A percentile compares a stretch with the other conserved stretches of the same genome.
Evolutionary conservation across 2,329 filamentous ascomycete species (phyloP).

Genomic region (Microascus cirrosus): DNA sequence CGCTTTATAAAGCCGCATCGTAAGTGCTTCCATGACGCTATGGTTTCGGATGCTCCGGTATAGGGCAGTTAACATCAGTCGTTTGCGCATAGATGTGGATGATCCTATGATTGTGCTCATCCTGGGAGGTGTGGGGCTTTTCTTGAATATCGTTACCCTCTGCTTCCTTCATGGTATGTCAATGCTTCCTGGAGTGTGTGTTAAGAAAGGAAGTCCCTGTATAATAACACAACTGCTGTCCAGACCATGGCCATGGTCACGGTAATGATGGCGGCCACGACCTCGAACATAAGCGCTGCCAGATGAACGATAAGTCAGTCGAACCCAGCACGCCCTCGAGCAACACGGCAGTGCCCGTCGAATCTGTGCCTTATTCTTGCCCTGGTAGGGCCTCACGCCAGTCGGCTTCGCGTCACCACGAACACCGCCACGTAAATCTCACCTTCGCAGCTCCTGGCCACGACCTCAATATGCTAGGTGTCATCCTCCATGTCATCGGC

Average conservation of each 20-base stretch:
- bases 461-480: constrained; percentile 62
- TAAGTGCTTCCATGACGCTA: constrained; percentile 16
- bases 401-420: constrained; percentile 24
- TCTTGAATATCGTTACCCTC: constrained; percentile 55
- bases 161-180: constrained; percentile 51
- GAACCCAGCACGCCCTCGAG: constrained; percentile 4
- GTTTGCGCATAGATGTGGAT: constrained; percentile 39
- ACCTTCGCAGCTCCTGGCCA: constrained; percentile 23
- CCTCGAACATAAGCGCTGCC: constrained; percentile 15
- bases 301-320: constrained; percentile 8
- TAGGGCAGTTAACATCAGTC: background rate
- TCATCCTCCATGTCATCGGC: constrained; percentile 58
- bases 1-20: constrained; percentile 49
- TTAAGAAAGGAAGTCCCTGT: background rate
- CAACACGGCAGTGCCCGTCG: background rate
- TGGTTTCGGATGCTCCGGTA: background rate
- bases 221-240: constrained; percentile 7
- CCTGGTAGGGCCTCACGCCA: background rate
- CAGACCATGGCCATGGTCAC: constrained; percentile 26
- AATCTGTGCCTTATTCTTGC: background rate
- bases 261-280: constrained; percentile 21
- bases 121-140: constrained; percentile 56
- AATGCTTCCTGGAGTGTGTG: background rate
- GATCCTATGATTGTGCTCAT: constrained; percentile 57
- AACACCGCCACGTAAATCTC: constrained; percentile 34